Evolutionary conservation across 2,329 filamentous ascomycete species (phyloP).

Genomic region (Aspergillus latus): DNA sequence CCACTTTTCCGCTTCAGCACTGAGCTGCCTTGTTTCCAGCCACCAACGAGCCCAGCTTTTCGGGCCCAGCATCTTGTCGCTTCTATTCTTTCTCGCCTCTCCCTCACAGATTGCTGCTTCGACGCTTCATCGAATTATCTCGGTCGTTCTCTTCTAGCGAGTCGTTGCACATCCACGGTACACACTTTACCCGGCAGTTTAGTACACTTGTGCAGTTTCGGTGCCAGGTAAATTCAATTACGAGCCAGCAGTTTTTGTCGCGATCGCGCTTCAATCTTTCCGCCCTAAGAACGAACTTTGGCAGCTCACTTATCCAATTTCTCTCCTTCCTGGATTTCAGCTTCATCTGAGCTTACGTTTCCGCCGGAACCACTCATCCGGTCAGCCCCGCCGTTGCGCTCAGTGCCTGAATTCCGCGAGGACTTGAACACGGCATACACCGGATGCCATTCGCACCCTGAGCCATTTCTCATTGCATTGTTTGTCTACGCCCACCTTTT

Average conservation of each 20-base stretch:
- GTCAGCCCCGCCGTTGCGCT: constrained; percentile 21
- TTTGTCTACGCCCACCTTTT: neutral
- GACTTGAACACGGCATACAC: constrained; percentile 10
- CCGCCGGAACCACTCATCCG: constrained; percentile 15
- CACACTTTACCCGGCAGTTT: constrained; percentile 19
- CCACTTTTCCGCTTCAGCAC: constrained; percentile 23
- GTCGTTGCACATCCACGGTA: constrained; percentile 19
- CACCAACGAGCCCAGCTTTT: constrained; percentile 23
- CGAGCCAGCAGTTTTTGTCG: constrained; percentile 14
- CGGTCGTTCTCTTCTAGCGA: constrained; percentile 21
- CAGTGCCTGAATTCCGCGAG: constrained; percentile 15
- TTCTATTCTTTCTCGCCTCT: constrained; percentile 24
- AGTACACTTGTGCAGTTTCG: constrained; percentile 19
- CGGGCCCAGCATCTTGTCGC: constrained; percentile 10
- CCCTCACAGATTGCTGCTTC: constrained; percentile 21
- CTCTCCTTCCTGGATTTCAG: constrained; percentile 8
- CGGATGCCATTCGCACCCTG: constrained; percentile 4
- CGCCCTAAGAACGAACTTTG: constrained; percentile 18
- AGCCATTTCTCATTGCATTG: constrained; percentile 1
- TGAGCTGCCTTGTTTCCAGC: constrained; percentile 36
- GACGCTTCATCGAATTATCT: constrained; percentile 23
- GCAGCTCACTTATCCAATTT: constrained; percentile 15
- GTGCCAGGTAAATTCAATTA: constrained; percentile 14
- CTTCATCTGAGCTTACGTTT: constrained; percentile 25
- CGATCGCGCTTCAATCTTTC: constrained; percentile 10